These are phyloP conservation scores for Phylloboletellus chloephorus DNA, from an alignment of 1,284 basidiomycete genomes.

Conservation along the genomic window DNA sequence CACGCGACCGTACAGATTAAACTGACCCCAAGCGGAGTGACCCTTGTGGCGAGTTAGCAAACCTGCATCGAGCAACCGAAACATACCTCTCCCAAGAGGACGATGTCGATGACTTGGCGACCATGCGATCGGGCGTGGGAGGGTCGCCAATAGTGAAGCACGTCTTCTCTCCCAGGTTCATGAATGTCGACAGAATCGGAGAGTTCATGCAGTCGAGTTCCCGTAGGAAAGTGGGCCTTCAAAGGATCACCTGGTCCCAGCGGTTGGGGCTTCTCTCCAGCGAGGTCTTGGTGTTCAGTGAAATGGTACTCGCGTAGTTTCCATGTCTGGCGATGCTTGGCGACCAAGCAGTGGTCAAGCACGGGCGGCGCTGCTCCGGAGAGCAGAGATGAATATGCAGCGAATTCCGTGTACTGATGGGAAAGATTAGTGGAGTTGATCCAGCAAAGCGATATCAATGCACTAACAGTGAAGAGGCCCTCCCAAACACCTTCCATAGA, in stretches of 20 bases:
- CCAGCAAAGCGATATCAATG: not conserved
- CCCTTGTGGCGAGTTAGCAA: slow-evolving; percentile 41
- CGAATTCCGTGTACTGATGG: slow-evolving; percentile 67
- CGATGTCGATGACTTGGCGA: slow-evolving; percentile 42
- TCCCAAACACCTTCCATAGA: slow-evolving; percentile 74
- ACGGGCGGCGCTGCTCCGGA: slow-evolving; percentile 54
- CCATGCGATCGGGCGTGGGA: slow-evolving; percentile 1
- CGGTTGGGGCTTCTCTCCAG: slow-evolving; percentile 7
- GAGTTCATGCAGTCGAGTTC: slow-evolving; percentile 18
- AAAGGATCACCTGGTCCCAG: slow-evolving; percentile 35
- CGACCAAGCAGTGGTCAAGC: slow-evolving; percentile 53
- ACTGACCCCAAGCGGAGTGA: slow-evolving; percentile 78
- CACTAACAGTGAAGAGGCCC: slow-evolving; percentile 62
- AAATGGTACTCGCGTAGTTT: slow-evolving; percentile 68
- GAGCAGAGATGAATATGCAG: slow-evolving; percentile 57
- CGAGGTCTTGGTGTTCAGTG: slow-evolving; percentile 24
- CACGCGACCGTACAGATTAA: slow-evolving; percentile 62
- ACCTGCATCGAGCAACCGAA: not conserved
- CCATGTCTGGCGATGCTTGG: slow-evolving; percentile 73
- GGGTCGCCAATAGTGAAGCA: slow-evolving; percentile 39
- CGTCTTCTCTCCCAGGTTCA: slow-evolving; percentile 23
- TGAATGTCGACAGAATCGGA: slow-evolving; percentile 17
- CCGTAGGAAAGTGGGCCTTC: slow-evolving; percentile 25
- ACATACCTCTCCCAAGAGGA: slow-evolving; percentile 64
- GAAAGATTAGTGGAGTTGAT: not conserved